Percentiles rank a stretch among this genome's conserved stretches.
phyloP scores from a whole-genome alignment of 257 asterid species.

The Lantana camara region DNA sequence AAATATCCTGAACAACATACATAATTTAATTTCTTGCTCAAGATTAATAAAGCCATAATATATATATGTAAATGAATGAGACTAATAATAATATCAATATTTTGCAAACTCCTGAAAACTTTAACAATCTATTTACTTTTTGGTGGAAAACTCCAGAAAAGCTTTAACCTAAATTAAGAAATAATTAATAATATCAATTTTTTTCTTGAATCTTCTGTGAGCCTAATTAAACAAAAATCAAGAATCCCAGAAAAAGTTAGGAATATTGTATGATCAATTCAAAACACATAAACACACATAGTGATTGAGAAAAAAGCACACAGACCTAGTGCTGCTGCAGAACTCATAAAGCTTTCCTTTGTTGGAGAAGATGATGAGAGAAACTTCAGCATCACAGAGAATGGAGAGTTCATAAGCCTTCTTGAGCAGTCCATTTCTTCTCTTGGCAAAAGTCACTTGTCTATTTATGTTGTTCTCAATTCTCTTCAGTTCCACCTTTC shows the following conservation, averaged over 20 bases:
- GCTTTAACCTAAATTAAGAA: constrained; percentile 10
- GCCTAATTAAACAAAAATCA: neutral
- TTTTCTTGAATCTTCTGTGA: too few relatives aligned
- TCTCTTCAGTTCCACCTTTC: constrained; percentile 68
- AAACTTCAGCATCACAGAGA: constrained; percentile 48
- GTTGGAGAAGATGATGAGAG: constrained; percentile 39
- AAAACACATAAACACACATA: neutral
- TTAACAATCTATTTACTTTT: too few relatives aligned
- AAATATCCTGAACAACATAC: neutral
- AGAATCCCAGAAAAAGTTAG: neutral
- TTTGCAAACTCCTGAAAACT: neutral
- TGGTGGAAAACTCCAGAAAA: too few relatives aligned
- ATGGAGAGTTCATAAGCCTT: constrained; percentile 65
- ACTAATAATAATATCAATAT: neutral
- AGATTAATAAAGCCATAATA: neutral
- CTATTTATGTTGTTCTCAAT: constrained; percentile 69
- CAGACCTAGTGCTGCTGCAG: constrained; percentile 32
- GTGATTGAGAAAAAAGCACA: constrained; percentile 1
- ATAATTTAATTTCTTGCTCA: neutral
- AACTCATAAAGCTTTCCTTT: constrained; percentile 36
- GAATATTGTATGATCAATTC: too few relatives aligned
- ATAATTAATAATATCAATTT: too few relatives aligned
- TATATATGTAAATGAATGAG: too few relatives aligned
- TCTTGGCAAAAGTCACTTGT: constrained; percentile 68
- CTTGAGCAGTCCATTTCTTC: constrained; percentile 70